A percentile compares a stretch with the other conserved stretches of the same genome.
Evolutionary conservation across 345 rosid species (phyloP).

Genomic region (Odontarrhena argentea): DNA sequence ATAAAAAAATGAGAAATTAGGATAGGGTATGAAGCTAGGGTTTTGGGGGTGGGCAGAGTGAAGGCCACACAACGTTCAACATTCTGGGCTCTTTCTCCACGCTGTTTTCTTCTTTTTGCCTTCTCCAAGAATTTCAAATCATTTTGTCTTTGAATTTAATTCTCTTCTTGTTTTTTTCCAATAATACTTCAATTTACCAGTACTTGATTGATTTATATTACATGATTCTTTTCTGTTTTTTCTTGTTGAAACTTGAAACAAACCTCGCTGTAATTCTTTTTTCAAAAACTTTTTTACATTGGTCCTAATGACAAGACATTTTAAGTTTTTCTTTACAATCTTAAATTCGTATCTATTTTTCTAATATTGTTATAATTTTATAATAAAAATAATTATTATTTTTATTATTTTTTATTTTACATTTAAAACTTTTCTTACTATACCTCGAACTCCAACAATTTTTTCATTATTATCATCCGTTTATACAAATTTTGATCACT

Average conservation of each 20-base stretch:
- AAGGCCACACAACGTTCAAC: slow-evolving; percentile 71
- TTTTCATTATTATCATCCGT: no score
- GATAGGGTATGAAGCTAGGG: slow-evolving; percentile 41
- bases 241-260: slow-evolving; percentile 40
- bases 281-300: slow-evolving; percentile 27
- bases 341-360: neutral
- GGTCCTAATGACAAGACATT: slow-evolving; percentile 34
- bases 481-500: no score
- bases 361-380: neutral
- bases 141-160: slow-evolving; percentile 98
- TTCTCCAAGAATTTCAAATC: slow-evolving; percentile 85
- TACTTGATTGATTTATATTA: slow-evolving; percentile 34
- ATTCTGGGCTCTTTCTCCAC: slow-evolving; percentile 67
- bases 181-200: slow-evolving; percentile 36
- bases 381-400: no score
- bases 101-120: slow-evolving; percentile 64
- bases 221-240: slow-evolving; percentile 42
- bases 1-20: slow-evolving; percentile 18
- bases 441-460: no score
- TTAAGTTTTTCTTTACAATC: neutral
- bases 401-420: no score
- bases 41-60: slow-evolving; percentile 42
- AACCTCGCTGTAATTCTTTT: slow-evolving; percentile 28
- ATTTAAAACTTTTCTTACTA: no score
- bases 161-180: slow-evolving; percentile 44